phyloP scores from a whole-genome alignment of 352 stramenopile species.

The Phytopythium chamaehyphon region DNA sequence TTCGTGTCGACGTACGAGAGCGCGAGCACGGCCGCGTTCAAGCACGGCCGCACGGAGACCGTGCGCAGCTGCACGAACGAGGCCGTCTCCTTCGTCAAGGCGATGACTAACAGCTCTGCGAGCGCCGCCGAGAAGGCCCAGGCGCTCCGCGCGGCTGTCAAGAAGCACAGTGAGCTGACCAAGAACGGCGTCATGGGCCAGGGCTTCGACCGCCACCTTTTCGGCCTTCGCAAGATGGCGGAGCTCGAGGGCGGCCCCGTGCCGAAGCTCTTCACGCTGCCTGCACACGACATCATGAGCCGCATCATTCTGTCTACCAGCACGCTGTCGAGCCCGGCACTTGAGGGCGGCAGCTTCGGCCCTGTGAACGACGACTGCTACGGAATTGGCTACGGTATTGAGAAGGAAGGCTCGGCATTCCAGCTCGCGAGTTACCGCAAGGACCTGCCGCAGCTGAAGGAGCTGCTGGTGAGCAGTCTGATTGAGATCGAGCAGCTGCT shows the following conservation, averaged over 20 bases:
- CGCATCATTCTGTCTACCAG: slow-evolving; percentile 91
- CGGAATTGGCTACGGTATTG: slow-evolving; percentile 87
- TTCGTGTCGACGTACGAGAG: slow-evolving; percentile 89
- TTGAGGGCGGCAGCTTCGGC: slow-evolving; percentile 88
- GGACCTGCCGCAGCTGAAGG: slow-evolving; percentile 67
- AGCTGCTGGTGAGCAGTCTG: slow-evolving; percentile 70
- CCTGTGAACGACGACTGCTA: slow-evolving; percentile 89
- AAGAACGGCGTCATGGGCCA: slow-evolving; percentile 91
- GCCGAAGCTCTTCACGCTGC: slow-evolving; percentile 78
- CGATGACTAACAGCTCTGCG: slow-evolving; percentile 55
- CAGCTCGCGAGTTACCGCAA: slow-evolving; percentile 84
- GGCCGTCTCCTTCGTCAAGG: slow-evolving; percentile 65
- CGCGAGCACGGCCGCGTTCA: slow-evolving; percentile 88
- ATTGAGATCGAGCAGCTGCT: slow-evolving; percentile 68
- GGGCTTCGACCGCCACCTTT: slow-evolving; percentile 87
- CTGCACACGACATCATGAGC: slow-evolving; percentile 74
- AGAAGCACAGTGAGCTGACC: slow-evolving; percentile 86
- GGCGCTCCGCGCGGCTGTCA: slow-evolving; percentile 66
- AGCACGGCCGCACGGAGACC: slow-evolving; percentile 88
- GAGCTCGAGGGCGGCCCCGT: slow-evolving; percentile 46
- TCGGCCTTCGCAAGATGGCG: slow-evolving; percentile 71
- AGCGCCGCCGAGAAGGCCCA: slow-evolving; percentile 57
- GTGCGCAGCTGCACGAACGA: slow-evolving; percentile 89
- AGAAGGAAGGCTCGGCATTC: slow-evolving; percentile 78
- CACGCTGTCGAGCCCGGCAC: slow-evolving; percentile 77